These are phyloP conservation scores for Penicillium antarcticum DNA, from an alignment of 495 filamentous ascomycete species.

Conservation along the genomic window DNA sequence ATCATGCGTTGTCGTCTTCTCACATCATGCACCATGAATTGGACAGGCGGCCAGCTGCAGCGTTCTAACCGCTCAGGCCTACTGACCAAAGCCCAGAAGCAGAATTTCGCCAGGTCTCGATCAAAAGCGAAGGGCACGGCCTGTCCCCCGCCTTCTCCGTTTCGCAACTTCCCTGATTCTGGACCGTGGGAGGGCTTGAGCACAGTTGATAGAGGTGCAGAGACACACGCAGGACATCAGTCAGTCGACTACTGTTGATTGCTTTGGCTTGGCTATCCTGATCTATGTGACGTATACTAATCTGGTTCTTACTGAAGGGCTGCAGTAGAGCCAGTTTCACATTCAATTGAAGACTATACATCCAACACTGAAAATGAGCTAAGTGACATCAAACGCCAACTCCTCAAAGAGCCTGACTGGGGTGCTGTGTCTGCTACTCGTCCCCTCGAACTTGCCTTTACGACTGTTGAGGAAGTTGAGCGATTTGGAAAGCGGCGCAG, in stretches of 20 bases:
- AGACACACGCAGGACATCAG: constrained; percentile 3
- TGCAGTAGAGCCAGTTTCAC: background rate
- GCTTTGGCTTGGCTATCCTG: background rate
- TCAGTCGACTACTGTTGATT: constrained; percentile 14
- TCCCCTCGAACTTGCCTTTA: constrained; percentile 32
- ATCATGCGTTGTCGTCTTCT: too few species aligned
- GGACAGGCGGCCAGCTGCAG: constrained; percentile 43
- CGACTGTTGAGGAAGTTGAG: constrained; percentile 23
- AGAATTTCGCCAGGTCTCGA: constrained; percentile 26
- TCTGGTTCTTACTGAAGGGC: background rate
- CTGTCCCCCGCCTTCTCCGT: constrained; percentile 7
- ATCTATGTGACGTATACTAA: constrained; percentile 5
- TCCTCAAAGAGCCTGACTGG: constrained; percentile 38
- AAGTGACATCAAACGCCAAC: constrained; percentile 26
- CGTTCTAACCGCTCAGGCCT: constrained; percentile 32
- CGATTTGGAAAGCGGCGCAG: constrained; percentile 38
- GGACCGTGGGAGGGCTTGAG: background rate
- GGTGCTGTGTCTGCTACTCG: constrained; percentile 29
- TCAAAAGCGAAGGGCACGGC: constrained; percentile 11
- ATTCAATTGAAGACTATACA: background rate
- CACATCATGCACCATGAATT: constrained; percentile 33
- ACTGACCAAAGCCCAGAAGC: constrained; percentile 24
- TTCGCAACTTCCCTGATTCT: constrained; percentile 11
- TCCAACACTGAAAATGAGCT: constrained; percentile 8
- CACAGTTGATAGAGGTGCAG: background rate